Percentiles rank a stretch among this genome's conserved stretches.
phyloP scores from a whole-genome alignment of 495 filamentous ascomycete species.

The Podospora pseudoanserina region DNA sequence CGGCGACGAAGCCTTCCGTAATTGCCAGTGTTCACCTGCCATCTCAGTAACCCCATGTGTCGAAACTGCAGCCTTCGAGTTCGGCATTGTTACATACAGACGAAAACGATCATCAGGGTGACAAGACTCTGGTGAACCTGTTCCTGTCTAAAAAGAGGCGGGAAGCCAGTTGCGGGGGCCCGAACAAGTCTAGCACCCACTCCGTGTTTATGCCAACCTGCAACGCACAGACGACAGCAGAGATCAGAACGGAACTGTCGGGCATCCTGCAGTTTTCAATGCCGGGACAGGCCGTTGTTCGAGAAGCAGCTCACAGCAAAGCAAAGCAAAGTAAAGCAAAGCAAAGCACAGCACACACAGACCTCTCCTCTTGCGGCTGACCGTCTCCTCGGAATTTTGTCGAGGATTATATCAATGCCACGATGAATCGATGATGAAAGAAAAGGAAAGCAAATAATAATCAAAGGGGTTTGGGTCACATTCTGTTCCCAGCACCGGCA shows the following conservation, averaged over 20 bases:
- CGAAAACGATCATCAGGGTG: conserved; percentile 4
- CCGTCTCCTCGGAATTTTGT: background rate
- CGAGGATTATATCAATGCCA: background rate
- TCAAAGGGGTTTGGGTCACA: background rate
- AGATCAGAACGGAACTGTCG: conserved; percentile 24
- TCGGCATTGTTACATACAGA: conserved; percentile 1
- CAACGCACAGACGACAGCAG: conserved; percentile 29
- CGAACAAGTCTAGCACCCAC: conserved; percentile 23
- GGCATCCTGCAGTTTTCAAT: conserved; percentile 26
- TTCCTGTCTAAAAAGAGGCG: conserved; percentile 13
- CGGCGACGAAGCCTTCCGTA: conserved; percentile 14
- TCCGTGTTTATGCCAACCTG: conserved; percentile 33
- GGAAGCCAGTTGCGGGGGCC: conserved; percentile 16
- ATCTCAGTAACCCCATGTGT: background rate
- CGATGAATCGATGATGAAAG: background rate
- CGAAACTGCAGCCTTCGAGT: background rate
- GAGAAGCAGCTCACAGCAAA: conserved; percentile 11
- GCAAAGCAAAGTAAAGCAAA: background rate
- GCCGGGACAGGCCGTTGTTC: conserved; percentile 26
- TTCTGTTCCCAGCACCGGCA: background rate
- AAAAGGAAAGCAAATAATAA: background rate
- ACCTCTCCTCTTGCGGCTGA: background rate
- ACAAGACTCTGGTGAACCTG: background rate
- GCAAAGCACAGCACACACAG: background rate
- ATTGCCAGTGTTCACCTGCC: background rate